phyloP scores from a whole-genome alignment of 768 basidiomycete genomes.

The Macrolepiota fuliginosa region DNA sequence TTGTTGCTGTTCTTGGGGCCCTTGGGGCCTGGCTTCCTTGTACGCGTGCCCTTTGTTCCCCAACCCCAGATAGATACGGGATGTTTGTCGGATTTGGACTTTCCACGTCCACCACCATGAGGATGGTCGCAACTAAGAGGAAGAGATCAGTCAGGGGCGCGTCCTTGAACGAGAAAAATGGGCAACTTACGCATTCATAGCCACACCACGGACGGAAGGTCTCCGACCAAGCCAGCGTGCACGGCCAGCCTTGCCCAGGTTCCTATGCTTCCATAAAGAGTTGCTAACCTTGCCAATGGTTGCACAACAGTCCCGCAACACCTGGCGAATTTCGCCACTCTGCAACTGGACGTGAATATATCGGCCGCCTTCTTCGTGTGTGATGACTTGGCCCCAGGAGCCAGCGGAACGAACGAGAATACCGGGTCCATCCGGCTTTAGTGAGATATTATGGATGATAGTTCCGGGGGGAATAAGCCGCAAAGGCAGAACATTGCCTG shows the following conservation, averaged over 20 bases:
- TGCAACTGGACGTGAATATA: constrained; percentile 85
- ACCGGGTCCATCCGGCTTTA: constrained; percentile 72
- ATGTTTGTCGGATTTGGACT: constrained; percentile 94
- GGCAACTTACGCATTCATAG: constrained; percentile 86
- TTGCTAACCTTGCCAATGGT: constrained; percentile 94
- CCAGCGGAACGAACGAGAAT: constrained; percentile 91
- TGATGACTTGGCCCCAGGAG: constrained; percentile 76
- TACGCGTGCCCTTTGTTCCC: constrained; percentile 89
- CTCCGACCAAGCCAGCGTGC: constrained; percentile 82
- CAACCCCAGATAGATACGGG: constrained; percentile 92
- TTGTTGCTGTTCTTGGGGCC: constrained; percentile 90
- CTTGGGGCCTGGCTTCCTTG: constrained; percentile 88
- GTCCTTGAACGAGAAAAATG: constrained; percentile 3
- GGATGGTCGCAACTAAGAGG: constrained; percentile 76
- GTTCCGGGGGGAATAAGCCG: constrained; percentile 92
- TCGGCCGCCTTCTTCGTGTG: constrained; percentile 66
- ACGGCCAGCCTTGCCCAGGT: constrained; percentile 90
- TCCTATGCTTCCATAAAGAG: constrained; percentile 79
- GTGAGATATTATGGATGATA: constrained; percentile 81
- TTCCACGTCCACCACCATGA: constrained; percentile 97
- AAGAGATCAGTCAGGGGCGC: constrained; percentile 1
- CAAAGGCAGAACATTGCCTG: constrained; percentile 91
- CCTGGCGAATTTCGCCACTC: constrained; percentile 89
- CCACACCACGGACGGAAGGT: constrained; percentile 89
- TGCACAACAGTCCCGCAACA: constrained; percentile 79